Evolutionary conservation across 2,329 filamentous ascomycete genomes (phyloP), one percentile per base, ranked within the genome.

Genomic region (Sclerotinia sclerotiorum): DNA sequence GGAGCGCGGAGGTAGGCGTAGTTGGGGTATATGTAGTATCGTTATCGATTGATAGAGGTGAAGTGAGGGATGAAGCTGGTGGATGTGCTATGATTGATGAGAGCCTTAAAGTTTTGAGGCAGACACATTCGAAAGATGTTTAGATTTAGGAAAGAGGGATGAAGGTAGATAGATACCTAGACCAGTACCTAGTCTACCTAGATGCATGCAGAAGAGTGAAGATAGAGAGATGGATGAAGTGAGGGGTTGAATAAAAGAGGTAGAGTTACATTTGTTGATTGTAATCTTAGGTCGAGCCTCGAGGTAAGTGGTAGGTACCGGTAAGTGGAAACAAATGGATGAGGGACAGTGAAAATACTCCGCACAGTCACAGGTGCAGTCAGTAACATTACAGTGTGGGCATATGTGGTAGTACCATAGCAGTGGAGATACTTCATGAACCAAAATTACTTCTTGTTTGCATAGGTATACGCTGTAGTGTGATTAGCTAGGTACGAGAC

Each of bases 11-110:
- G 10, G 24, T 27, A 24, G 3, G 42, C 15, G 57, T 48, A 17
- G 57, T 32, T 49, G 24, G 27, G 42, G 44, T 51, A 62, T 62
- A 39, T 62, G 29, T 49, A 21, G 46, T 35, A 62, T 51, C 46
- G 58, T 63, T 63, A 63, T 51, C 60, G 46, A 24, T 35, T 39
- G 60, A 62, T 62, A 51, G n/a, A 62, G 32, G 10, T n/a, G 42
- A 44, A 60, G 51, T 17, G 51, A 49, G 58, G 58, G 58, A 62
- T 35, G 58, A 3, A 13, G 11, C 2, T 39, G 46, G 24, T 49
- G 19, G 42, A 32, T 32, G 57, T 19, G 19, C 21, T 58, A 2
- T 15, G 13, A 42, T 39, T 10, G 10, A 39, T 39, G 39, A 5
- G 13, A 15, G 39, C 39, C 39, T 42, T 15, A 5, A 4, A 17